Base-by-base conservation (phyloP, 257 asterid species). In the Solanum clarkiae region DNA sequence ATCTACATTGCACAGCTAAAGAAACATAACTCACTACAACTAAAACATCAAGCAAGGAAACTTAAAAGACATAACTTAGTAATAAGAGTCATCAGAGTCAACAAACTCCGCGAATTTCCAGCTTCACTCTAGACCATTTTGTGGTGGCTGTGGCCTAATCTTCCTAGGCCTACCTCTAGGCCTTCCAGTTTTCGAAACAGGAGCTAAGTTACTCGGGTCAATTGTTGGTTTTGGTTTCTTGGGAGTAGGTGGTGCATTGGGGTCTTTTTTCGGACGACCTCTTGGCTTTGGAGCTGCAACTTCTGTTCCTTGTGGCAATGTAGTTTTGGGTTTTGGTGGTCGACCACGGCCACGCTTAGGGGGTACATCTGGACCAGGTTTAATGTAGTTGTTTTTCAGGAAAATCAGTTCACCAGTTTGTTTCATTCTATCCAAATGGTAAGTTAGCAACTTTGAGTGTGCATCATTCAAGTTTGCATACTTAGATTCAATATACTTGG, bases 151-250 rank as follows among this genome's bases (percentile, higher is more conserved):
- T 12, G 93, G 93, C 85, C 82, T 86, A 83, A 88, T 95, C 90
- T 93, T 94, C 91, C 93, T 91, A 1, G 98, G 98, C 89, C 98
- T 88, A 11, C 98, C 98, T 92, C 97, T 92, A 2, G 98, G 98
- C 93, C 93, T 87, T 77, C 92, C 93, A 1, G 90, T 81, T 83
- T 81, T 85, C 0, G 94, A 89, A 36, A 86, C 88, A 42, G 54
- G 54, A 26, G 20, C 86, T 40, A 57, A 24, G 49, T 53, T 17
- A 53, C 22, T 26, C 29, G 83, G 83, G 15, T 32, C 88, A 17
- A 88, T 84, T 20, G 88, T 84, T 20, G 90, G 87, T 91, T 95
- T 95, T 3, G 91, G 85, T 84, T 95, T 95, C 92, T 94, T 94
- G 16, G 93, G 89, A 24, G 90, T 91, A n/a, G 98, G 94, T 42